These are phyloP conservation scores for Colletotrichum lupini DNA, from an alignment of 2,329 filamentous ascomycete species.

Conservation along the genomic window DNA sequence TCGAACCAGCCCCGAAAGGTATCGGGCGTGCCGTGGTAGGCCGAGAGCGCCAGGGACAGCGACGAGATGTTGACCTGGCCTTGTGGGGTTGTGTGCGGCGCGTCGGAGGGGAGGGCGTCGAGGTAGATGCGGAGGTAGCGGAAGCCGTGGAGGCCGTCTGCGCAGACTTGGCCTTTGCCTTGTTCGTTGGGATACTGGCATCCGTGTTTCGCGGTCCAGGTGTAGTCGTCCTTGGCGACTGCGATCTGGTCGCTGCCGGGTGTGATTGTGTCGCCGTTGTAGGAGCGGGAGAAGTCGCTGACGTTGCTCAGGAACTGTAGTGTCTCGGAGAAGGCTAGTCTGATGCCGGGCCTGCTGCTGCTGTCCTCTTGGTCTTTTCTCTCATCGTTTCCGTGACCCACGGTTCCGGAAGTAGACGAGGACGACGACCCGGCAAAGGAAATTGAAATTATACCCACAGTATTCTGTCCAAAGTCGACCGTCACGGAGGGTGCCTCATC, in stretches of 20 bases:
- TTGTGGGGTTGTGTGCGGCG: constrained; percentile 54
- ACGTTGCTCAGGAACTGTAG: constrained; percentile 54
- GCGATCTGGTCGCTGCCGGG: constrained; percentile 62
- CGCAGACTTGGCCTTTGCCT: constrained; percentile 54
- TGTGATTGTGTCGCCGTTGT: constrained; percentile 52
- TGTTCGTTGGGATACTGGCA: constrained; percentile 47
- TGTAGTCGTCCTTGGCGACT: constrained; percentile 52
- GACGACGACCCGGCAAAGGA: constrained; percentile 51
- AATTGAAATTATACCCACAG: constrained; percentile 56
- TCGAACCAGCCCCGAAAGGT: constrained; percentile 64
- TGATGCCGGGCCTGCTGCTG: constrained; percentile 51
- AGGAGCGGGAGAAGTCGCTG: constrained; percentile 61
- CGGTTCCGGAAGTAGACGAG: constrained; percentile 36
- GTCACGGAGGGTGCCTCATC: constrained; percentile 51
- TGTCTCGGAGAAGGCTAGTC: constrained; percentile 61
- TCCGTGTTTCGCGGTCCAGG: constrained; percentile 57
- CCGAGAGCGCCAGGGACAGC: constrained; percentile 55
- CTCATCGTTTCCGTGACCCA: too few relatives aligned
- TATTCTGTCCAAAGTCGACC: constrained; percentile 62
- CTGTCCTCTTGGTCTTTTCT: not conserved
- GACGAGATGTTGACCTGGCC: constrained; percentile 57
- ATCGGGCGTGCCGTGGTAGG: constrained; percentile 57
- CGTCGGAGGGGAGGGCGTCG: constrained; percentile 54
- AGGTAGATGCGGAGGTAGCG: constrained; percentile 62
- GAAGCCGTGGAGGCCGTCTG: constrained; percentile 64